These are phyloP conservation scores for Acacia acuminata DNA, from an alignment of 306 rosid species.

Conservation along the genomic window DNA sequence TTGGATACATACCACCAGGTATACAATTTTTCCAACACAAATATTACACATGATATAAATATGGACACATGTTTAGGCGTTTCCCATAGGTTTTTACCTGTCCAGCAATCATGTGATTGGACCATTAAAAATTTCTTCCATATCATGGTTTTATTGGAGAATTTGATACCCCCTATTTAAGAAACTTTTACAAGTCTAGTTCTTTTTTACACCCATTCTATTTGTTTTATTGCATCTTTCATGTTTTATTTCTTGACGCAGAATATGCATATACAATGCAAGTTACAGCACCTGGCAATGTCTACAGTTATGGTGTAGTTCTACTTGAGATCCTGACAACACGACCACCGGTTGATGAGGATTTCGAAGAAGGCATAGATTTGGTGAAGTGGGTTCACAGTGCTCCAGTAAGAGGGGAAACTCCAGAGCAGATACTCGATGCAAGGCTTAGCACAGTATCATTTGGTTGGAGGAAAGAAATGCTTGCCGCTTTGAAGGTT, in stretches of 20 bases:
- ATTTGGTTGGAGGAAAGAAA: constrained; percentile 96
- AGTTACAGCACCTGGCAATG: constrained; percentile 98
- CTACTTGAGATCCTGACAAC: constrained; percentile 93
- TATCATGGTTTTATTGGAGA: neutral
- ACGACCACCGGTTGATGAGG: constrained; percentile 88
- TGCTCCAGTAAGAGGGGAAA: constrained; percentile 90
- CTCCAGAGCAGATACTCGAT: constrained; percentile 98
- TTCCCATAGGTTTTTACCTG: neutral
- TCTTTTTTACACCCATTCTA: constrained; percentile 7
- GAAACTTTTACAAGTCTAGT: neutral
- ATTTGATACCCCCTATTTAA: neutral
- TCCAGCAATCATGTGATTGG: neutral
- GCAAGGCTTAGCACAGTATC: constrained; percentile 91
- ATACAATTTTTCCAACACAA: constrained; percentile 25
- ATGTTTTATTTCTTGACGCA: constrained; percentile 39
- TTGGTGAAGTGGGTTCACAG: constrained; percentile 97
- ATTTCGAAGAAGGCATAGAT: constrained; percentile 88
- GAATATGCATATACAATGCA: constrained; percentile 99
- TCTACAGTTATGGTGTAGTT: constrained; percentile 93
- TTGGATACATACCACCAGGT: constrained; percentile 99
- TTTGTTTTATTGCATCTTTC: neutral
- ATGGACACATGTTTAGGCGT: neutral
- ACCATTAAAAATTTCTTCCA: neutral
- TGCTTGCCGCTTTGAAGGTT: constrained; percentile 96
- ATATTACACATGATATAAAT: neutral